These are phyloP conservation scores for Aspergillus luchuensis DNA, from an alignment of 2,329 filamentous ascomycete genomes.

Conservation along the genomic window DNA sequence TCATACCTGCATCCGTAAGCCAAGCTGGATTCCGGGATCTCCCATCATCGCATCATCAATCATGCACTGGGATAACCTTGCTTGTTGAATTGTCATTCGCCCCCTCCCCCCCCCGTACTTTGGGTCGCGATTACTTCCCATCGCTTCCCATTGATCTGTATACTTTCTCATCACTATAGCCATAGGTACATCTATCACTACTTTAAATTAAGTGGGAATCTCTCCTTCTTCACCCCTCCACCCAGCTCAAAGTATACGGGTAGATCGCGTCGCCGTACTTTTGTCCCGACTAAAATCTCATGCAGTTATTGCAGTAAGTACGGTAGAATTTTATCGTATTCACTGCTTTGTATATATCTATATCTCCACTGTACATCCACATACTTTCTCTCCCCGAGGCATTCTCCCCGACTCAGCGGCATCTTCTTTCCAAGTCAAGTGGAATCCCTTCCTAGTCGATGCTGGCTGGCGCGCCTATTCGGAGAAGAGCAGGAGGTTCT, in stretches of 20 bases:
- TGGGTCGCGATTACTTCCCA: too few species aligned
- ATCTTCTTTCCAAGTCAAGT: background rate
- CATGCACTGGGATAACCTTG: background rate
- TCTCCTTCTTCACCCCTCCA: too few species aligned
- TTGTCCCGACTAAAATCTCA: background rate
- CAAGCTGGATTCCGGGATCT: background rate
- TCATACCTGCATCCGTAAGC: background rate
- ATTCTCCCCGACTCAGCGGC: background rate
- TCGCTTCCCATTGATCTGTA: too few species aligned
- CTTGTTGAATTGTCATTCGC: background rate
- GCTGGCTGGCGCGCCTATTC: background rate
- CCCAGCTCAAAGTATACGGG: background rate
- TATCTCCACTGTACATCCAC: background rate
- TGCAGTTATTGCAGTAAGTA: background rate
- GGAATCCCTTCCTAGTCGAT: background rate
- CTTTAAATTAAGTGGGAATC: too few species aligned
- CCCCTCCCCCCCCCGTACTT: too few species aligned
- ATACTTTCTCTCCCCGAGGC: background rate
- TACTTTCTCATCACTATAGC: too few species aligned
- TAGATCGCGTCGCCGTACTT: background rate
- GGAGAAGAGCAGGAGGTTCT: background rate
- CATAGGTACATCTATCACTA: too few species aligned
- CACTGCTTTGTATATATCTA: background rate
- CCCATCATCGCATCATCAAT: background rate
- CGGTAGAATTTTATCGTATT: too few species aligned